phyloP scores from a whole-genome alignment of 805 yeast genomes.

The Hanseniaspora thailandica region DNA sequence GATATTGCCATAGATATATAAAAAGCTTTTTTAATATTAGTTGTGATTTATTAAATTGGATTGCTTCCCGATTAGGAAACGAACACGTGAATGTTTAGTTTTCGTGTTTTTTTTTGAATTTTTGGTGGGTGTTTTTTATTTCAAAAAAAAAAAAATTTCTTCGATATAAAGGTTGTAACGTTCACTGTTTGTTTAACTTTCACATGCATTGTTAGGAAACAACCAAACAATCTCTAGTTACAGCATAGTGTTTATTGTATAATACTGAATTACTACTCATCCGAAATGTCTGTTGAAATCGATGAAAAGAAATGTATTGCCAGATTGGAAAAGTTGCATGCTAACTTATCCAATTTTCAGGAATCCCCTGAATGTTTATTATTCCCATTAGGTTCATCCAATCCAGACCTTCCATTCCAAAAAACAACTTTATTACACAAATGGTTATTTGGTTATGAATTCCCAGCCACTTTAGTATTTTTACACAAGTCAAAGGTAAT shows the following conservation, averaged over 20 bases:
- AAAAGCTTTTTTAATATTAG: not conserved
- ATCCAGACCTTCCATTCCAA: conserved; percentile 80
- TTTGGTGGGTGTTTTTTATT: no score
- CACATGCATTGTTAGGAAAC: not conserved
- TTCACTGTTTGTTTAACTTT: no score
- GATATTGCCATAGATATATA: no score
- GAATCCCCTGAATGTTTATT: conserved; percentile 38
- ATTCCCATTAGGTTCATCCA: conserved; percentile 71
- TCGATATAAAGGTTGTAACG: no score
- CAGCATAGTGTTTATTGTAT: no score
- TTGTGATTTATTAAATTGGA: no score
- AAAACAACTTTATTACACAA: conserved; percentile 76
- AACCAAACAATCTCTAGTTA: not conserved
- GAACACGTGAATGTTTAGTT: no score
- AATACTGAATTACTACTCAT: not conserved
- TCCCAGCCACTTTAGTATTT: conserved; percentile 76
- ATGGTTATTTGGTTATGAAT: conserved; percentile 90
- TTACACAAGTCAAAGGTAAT: conserved; percentile 48
- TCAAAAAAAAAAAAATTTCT: no score
- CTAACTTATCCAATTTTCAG: conserved; percentile 23
- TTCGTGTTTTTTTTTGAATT: no score
- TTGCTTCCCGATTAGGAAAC: no score
- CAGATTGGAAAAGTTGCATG: conserved; percentile 24
- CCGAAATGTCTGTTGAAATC: conserved; percentile 20
- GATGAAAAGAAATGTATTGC: conserved; percentile 15